Percentiles rank a stretch among this genome's conserved stretches.
These are phyloP conservation scores for Cercospora nicotianae DNA, from an alignment of 2,329 filamentous ascomycete species.

Conservation along the genomic window DNA sequence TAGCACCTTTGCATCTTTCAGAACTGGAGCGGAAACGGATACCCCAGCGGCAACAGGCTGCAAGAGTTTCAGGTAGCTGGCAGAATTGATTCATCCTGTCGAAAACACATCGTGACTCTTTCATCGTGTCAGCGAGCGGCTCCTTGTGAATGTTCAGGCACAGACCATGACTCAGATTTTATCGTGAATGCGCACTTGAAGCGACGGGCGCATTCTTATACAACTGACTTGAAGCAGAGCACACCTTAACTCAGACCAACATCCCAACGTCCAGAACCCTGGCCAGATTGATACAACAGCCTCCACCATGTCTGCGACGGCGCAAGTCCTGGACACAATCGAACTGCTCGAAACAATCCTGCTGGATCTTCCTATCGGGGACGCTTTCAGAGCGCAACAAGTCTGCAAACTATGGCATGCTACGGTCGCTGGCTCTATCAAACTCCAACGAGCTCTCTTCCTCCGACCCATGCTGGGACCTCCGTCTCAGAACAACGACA, in stretches of 20 bases:
- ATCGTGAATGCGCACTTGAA: neutral
- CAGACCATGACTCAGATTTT: neutral
- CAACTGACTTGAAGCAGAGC: neutral
- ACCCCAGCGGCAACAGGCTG: slow-evolving; percentile 1
- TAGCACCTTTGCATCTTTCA: neutral
- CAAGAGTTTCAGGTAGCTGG: slow-evolving; percentile 9
- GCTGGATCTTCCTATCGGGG: slow-evolving; percentile 27
- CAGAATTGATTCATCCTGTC: slow-evolving; percentile 5
- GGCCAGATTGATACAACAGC: neutral
- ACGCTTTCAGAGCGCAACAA: slow-evolving; percentile 29
- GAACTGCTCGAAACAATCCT: slow-evolving; percentile 39
- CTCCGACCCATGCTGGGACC: slow-evolving; percentile 17
- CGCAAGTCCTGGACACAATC: slow-evolving; percentile 20
- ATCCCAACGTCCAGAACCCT: neutral
- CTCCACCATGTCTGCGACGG: neutral
- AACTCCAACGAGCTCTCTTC: slow-evolving; percentile 32
- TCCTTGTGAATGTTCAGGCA: neutral
- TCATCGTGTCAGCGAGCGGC: neutral
- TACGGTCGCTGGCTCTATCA: slow-evolving; percentile 24
- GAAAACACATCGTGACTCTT: slow-evolving; percentile 10
- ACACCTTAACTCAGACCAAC: neutral
- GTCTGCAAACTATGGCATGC: slow-evolving; percentile 27
- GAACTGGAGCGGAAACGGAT: neutral
- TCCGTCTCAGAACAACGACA: neutral
- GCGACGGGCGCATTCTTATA: neutral